Evolutionary conservation across 1,284 basidiomycete genomes (phyloP).

Genomic region (Fomitopsis betulina): DNA sequence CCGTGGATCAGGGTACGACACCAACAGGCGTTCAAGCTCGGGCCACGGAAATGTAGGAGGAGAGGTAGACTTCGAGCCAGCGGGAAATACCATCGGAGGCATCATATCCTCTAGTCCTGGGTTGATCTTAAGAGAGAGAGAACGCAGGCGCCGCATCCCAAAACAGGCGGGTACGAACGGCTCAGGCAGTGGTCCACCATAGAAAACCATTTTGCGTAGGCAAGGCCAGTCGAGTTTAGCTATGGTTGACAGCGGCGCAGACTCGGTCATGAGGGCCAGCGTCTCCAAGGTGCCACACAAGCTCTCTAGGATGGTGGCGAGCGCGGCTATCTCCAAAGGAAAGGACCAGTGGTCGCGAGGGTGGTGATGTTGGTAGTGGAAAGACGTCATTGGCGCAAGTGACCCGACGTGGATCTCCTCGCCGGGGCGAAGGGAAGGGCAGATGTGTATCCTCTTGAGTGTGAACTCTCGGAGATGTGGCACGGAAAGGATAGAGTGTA

Average conservation of each 20-base stretch:
- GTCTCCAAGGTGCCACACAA: neutral
- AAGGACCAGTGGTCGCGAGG: neutral
- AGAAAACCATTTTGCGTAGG: neutral
- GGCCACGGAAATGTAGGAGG: neutral
- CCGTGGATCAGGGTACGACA: neutral
- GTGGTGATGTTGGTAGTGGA: neutral
- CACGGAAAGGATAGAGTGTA: neutral
- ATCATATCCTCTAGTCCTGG: no score
- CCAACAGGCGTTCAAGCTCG: neutral
- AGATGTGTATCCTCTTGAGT: neutral
- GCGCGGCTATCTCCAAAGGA: neutral
- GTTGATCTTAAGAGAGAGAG: neutral
- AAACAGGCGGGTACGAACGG: neutral
- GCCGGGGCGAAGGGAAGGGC: neutral
- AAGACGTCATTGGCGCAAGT: neutral
- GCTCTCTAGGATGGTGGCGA: neutral
- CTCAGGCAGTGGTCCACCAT: neutral
- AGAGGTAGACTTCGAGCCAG: neutral
- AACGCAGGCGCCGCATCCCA: neutral
- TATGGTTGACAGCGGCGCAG: neutral
- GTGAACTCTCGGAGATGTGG: neutral
- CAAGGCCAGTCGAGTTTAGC: neutral
- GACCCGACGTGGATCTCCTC: neutral
- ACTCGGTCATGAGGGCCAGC: neutral
- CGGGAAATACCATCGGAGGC: neutral